Conservation (phyloP, 192 early-diverging fungal species). For the Gaertneriomyces sp. region DNA sequence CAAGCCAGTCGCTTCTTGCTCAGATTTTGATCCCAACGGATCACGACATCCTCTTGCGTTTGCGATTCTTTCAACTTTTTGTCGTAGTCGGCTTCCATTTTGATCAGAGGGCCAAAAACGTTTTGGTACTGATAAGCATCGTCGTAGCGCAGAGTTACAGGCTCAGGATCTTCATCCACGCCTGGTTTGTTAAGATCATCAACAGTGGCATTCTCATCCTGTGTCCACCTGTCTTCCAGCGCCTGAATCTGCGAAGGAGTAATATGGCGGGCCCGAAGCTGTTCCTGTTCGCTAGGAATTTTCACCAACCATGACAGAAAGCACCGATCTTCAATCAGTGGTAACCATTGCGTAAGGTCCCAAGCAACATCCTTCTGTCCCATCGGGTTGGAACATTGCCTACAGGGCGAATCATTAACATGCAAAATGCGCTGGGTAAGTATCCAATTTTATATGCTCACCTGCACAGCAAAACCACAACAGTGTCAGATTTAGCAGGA, state of each 20-base stretch:
- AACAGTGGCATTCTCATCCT: slow-evolving; percentile 62
- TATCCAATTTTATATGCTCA: slow-evolving; percentile 27
- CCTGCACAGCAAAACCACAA: slow-evolving; percentile 95
- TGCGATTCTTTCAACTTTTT: slow-evolving; percentile 85
- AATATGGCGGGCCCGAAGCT: slow-evolving; percentile 78
- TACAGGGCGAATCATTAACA: slow-evolving; percentile 42
- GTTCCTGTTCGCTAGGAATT: slow-evolving; percentile 79
- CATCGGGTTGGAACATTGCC: slow-evolving; percentile 87
- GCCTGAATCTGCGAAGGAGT: slow-evolving; percentile 76
- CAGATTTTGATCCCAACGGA: slow-evolving; percentile 97
- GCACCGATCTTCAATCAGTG: slow-evolving; percentile 91
- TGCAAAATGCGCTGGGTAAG: background rate
- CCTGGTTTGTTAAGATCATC: slow-evolving; percentile 80
- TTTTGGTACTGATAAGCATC: slow-evolving; percentile 98
- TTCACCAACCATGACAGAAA: slow-evolving; percentile 95
- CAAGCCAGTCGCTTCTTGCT: slow-evolving; percentile 89
- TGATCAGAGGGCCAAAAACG: slow-evolving; percentile 91
- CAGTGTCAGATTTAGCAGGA: slow-evolving; percentile 96
- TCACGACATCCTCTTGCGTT: slow-evolving; percentile 89
- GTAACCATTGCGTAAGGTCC: slow-evolving; percentile 96
- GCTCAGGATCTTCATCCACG: slow-evolving; percentile 79
- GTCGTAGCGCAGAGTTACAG: slow-evolving; percentile 81
- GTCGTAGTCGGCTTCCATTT: slow-evolving; percentile 93
- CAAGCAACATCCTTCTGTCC: slow-evolving; percentile 88
- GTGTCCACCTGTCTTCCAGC: slow-evolving; percentile 90